phyloP scores from a whole-genome alignment of 345 rosid genomes.

The Erysimum cheiranthoides region DNA sequence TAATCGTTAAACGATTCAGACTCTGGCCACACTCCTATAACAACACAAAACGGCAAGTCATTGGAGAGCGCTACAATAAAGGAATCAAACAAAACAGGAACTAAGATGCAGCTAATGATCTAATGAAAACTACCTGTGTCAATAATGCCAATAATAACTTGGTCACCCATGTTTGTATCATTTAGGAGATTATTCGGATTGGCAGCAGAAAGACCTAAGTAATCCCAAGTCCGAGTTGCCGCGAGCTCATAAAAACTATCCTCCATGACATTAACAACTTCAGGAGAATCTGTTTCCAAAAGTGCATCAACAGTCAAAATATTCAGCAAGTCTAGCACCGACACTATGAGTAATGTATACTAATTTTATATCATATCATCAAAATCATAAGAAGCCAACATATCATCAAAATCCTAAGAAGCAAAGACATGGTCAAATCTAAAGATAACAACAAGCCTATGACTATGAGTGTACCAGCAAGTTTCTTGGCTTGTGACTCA shows the following conservation, averaged over 20 bases:
- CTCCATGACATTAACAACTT: slow-evolving; percentile 50
- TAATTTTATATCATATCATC: background rate
- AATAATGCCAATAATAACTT: slow-evolving; percentile 41
- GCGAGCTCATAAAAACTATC: slow-evolving; percentile 47
- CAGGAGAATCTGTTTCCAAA: slow-evolving; percentile 46
- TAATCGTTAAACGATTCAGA: slow-evolving; percentile 24
- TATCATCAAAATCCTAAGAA: background rate
- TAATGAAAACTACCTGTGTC: slow-evolving; percentile 37
- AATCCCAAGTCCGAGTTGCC: slow-evolving; percentile 61
- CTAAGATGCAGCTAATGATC: background rate
- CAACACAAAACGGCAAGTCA: background rate
- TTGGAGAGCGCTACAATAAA: background rate
- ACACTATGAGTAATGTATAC: background rate
- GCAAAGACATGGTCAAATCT: background rate
- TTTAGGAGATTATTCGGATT: slow-evolving; percentile 33
- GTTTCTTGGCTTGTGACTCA: slow-evolving; percentile 48
- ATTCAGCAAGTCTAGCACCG: background rate
- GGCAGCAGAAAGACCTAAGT: slow-evolving; percentile 45
- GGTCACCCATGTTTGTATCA: slow-evolving; percentile 47
- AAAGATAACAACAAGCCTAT: background rate
- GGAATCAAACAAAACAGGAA: background rate
- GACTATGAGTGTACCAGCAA: slow-evolving; percentile 47
- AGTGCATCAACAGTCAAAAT: background rate
- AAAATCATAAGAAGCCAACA: background rate
- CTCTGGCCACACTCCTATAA: slow-evolving; percentile 36